Evolutionary conservation across 208 protist genomes (phyloP).

Genomic region (Entamoeba moshkovskii): DNA sequence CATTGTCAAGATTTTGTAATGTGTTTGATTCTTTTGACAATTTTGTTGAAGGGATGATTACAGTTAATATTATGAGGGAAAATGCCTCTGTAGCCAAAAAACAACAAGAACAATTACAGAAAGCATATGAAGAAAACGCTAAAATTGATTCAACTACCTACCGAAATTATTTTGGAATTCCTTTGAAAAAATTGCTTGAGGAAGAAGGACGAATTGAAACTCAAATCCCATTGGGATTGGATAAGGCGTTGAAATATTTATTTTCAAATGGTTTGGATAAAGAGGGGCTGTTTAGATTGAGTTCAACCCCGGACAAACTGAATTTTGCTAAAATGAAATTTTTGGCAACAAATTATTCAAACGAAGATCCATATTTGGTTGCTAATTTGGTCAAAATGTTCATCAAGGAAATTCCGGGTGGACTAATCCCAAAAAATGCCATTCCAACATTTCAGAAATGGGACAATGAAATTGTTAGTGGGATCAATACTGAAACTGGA

Average conservation of each 20-base stretch:
- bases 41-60: neutral
- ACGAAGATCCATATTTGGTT: neutral
- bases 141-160: neutral
- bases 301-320: neutral
- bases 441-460: neutral
- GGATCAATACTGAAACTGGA: neutral
- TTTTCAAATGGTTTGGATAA: neutral
- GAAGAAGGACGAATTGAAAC: neutral
- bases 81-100: neutral
- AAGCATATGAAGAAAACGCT: neutral
- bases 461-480: neutral
- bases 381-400: neutral
- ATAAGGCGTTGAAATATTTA: neutral
- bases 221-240: neutral
- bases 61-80: neutral
- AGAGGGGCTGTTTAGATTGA: neutral
- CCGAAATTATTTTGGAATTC: neutral
- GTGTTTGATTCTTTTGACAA: neutral
- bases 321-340: neutral
- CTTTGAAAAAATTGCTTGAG: neutral
- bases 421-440: neutral
- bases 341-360: neutral
- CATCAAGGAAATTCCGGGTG: neutral
- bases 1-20: neutral
- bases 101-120: neutral